phyloP scores from a whole-genome alignment of 2,329 filamentous ascomycete species.

The Penicillium sp. region DNA sequence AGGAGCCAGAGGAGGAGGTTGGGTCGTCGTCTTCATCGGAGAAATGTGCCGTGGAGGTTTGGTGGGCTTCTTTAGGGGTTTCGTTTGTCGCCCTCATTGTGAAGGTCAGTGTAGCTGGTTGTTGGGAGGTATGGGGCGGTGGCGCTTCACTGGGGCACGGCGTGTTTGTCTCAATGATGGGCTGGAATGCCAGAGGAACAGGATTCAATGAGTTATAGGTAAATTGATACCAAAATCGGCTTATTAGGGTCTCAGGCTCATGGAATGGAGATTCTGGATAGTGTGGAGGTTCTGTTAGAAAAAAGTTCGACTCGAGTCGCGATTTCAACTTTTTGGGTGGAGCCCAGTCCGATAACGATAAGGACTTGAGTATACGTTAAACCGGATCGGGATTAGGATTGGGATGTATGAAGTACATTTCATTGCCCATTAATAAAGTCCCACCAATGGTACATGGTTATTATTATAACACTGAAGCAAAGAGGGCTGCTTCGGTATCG shows the following conservation, averaged over 20 bases:
- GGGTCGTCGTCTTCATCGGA: slow-evolving; percentile 13
- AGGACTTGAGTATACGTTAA: slow-evolving; percentile 8
- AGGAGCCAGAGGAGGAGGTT: slow-evolving; percentile 25
- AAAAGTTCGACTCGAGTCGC: slow-evolving; percentile 10
- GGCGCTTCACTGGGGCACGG: neutral
- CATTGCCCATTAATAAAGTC: neutral
- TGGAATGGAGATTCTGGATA: neutral
- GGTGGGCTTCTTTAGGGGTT: slow-evolving; percentile 2
- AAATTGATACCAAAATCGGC: neutral
- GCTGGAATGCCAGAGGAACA: neutral
- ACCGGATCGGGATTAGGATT: neutral
- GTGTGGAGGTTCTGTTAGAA: neutral
- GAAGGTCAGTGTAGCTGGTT: neutral
- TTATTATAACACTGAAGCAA: slow-evolving; percentile 2
- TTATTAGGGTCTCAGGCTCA: neutral
- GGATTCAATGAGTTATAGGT: too few relatives aligned
- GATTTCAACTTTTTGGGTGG: slow-evolving; percentile 25
- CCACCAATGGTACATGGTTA: slow-evolving; percentile 12
- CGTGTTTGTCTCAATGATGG: neutral
- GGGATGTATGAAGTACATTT: neutral
- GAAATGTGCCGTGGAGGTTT: neutral
- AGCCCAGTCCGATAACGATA: slow-evolving; percentile 22
- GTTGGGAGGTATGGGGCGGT: neutral
- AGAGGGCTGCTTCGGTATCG: neutral
- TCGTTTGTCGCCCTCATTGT: slow-evolving; percentile 9